A percentile compares a stretch with the other conserved stretches of the same genome.
Evolutionary conservation across 2,329 filamentous ascomycete species (phyloP).

Genomic region (Tolypocladium inflatum): DNA sequence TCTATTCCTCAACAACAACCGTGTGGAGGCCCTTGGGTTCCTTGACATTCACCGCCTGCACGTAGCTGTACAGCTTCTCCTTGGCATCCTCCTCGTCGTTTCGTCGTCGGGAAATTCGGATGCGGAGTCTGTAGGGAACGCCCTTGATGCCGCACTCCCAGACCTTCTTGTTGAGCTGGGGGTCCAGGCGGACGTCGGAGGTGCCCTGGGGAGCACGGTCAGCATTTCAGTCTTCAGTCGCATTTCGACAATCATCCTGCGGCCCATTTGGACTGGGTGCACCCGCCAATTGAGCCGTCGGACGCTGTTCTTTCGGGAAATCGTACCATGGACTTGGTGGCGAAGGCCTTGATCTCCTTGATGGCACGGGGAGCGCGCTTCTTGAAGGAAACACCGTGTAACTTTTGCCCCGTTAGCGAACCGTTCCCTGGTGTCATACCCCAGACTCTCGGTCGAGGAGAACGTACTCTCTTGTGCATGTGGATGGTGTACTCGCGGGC

Average conservation of each 20-base stretch:
- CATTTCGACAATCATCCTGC: background rate
- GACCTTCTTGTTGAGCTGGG: conserved; percentile 99
- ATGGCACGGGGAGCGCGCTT: conserved; percentile 97
- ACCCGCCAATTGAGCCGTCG: background rate
- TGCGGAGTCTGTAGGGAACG: conserved; percentile 90
- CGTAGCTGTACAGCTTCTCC: conserved; percentile 99
- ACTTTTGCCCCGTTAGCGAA: conserved; percentile 40
- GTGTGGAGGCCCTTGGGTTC: conserved; percentile 96
- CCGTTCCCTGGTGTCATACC: background rate
- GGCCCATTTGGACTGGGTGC: background rate
- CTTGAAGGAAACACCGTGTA: conserved; percentile 98
- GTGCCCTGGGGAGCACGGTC: conserved; percentile 59
- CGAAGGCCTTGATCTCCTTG: conserved; percentile 99
- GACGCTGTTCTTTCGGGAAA: background rate
- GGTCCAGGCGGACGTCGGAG: conserved; percentile 93
- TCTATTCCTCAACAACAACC: conserved; percentile 70
- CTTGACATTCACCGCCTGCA: conserved; percentile 99
- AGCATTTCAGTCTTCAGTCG: conserved; percentile 5
- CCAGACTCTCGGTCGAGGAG: conserved; percentile 3
- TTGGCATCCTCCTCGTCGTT: conserved; percentile 99
- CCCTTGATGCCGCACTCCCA: conserved; percentile 99
- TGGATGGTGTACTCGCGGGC: conserved; percentile 99
- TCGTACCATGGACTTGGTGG: conserved; percentile 90
- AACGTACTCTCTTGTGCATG: conserved; percentile 79
- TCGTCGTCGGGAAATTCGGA: conserved; percentile 98